Percentiles rank a stretch among this genome's conserved stretches.
Evolutionary conservation across 2,329 filamentous ascomycete genomes (phyloP).

Genomic region (Epicoccum nigrum): DNA sequence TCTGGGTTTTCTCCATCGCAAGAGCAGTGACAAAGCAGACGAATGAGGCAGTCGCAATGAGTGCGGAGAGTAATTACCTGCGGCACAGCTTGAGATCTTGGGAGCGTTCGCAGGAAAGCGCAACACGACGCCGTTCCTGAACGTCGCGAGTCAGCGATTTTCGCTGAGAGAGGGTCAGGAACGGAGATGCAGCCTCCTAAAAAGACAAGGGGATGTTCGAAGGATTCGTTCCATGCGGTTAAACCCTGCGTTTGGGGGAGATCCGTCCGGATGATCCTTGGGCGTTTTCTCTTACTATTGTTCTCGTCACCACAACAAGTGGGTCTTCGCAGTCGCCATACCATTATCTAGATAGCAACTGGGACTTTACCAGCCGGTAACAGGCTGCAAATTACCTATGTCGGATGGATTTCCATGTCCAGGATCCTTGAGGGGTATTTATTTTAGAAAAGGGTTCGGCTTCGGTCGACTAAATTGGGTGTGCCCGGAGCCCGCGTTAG

Average conservation of each 20-base stretch:
- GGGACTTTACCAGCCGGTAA: too few relatives aligned
- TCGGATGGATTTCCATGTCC: too few relatives aligned
- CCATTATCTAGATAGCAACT: not conserved
- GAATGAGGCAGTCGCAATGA: not conserved
- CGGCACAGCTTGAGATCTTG: too few relatives aligned
- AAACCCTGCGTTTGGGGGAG: not conserved
- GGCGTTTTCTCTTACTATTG: not conserved
- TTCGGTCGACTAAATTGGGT: too few relatives aligned
- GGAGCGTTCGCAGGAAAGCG: not conserved
- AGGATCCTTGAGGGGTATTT: too few relatives aligned
- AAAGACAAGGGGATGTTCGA: not conserved
- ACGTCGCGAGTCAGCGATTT: not conserved
- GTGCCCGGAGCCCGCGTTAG: too few relatives aligned
- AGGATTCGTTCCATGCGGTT: not conserved
- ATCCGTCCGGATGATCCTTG: not conserved
- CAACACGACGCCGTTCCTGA: too few relatives aligned
- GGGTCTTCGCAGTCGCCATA: not conserved
- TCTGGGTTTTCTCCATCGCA: too few relatives aligned
- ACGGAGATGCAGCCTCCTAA: not conserved
- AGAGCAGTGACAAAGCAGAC: not conserved
- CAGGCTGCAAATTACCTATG: too few relatives aligned
- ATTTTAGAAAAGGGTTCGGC: too few relatives aligned
- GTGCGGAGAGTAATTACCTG: too few relatives aligned
- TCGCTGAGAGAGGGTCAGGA: too few relatives aligned
- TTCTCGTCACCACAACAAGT: not conserved